These are phyloP conservation scores for Aspergillus terreus DNA, from an alignment of 2,329 filamentous ascomycete species.

Conservation along the genomic window DNA sequence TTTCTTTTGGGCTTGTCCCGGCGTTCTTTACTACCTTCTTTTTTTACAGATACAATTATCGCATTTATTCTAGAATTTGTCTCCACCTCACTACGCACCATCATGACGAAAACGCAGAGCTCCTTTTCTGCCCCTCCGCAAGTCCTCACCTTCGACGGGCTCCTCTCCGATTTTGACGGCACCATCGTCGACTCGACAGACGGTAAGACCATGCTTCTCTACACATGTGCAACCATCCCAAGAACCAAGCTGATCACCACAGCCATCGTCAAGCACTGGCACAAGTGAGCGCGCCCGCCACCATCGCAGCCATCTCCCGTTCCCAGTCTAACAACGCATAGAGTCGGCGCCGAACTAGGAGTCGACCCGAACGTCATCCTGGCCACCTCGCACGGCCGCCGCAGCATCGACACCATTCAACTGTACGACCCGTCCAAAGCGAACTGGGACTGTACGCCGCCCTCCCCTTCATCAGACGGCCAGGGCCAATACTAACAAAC, in stretches of 20 bases:
- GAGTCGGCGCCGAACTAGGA: conserved; percentile 70
- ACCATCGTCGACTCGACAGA: conserved; percentile 48
- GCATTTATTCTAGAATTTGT: neutral
- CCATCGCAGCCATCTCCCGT: neutral
- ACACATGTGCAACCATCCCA: conserved; percentile 44
- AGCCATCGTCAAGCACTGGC: conserved; percentile 65
- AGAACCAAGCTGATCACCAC: conserved; percentile 11
- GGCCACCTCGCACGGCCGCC: conserved; percentile 82
- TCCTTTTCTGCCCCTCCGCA: conserved; percentile 41
- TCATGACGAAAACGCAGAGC: conserved; percentile 30
- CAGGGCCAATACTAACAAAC: neutral
- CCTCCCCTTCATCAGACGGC: too few relatives aligned
- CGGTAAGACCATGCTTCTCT: conserved; percentile 31
- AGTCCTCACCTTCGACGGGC: conserved; percentile 37
- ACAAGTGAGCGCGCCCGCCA: conserved; percentile 39
- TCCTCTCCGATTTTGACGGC: conserved; percentile 48
- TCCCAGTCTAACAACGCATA: conserved; percentile 12
- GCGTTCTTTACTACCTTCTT: neutral
- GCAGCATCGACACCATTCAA: conserved; percentile 81
- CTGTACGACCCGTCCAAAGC: conserved; percentile 79
- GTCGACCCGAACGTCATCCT: conserved; percentile 82
- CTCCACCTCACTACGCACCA: neutral
- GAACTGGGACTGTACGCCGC: conserved; percentile 78
- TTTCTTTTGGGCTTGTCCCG: conserved; percentile 5
- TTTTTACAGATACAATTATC: neutral